phyloP scores from a whole-genome alignment of 1,139 yeast species.

The Sporopachydermia cereana region DNA sequence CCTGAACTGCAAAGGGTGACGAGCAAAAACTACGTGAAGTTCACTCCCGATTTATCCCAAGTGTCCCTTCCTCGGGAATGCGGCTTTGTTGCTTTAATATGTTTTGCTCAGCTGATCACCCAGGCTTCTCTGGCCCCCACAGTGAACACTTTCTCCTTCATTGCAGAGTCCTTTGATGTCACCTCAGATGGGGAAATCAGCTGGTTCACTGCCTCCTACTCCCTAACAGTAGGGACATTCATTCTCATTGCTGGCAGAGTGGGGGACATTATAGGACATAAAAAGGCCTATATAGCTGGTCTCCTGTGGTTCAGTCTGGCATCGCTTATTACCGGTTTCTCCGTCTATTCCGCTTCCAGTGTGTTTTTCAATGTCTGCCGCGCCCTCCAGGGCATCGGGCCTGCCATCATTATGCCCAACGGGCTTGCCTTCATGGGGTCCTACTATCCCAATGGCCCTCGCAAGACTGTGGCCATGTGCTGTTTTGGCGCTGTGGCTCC shows the following conservation, averaged over 20 bases:
- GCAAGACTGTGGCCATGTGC: constrained; percentile 33
- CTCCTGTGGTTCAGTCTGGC: constrained; percentile 36
- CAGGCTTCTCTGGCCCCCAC: constrained; percentile 41
- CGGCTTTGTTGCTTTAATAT: constrained; percentile 23
- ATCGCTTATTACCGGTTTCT: constrained; percentile 40
- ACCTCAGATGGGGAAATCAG: constrained; percentile 32
- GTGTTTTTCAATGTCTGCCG: constrained; percentile 40
- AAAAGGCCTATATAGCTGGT: constrained; percentile 35
- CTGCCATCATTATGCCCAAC: constrained; percentile 46
- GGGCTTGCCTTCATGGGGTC: constrained; percentile 44
- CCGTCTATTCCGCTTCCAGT: constrained; percentile 28
- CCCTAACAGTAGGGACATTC: constrained; percentile 51
- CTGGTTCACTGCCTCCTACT: constrained; percentile 51
- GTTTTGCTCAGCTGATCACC: constrained; percentile 36
- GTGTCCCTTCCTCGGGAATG: constrained; percentile 15
- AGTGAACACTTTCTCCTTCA: constrained; percentile 27
- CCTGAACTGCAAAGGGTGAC: background rate
- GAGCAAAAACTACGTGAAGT: background rate
- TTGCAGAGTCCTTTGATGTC: constrained; percentile 30
- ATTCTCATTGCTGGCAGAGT: constrained; percentile 48
- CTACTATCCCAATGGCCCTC: constrained; percentile 34
- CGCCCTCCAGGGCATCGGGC: constrained; percentile 50
- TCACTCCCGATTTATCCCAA: background rate
- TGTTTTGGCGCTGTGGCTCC: constrained; percentile 52
- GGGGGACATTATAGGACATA: constrained; percentile 56